phyloP scores from a whole-genome alignment of 257 asterid species.

The Fraxinus americana region DNA sequence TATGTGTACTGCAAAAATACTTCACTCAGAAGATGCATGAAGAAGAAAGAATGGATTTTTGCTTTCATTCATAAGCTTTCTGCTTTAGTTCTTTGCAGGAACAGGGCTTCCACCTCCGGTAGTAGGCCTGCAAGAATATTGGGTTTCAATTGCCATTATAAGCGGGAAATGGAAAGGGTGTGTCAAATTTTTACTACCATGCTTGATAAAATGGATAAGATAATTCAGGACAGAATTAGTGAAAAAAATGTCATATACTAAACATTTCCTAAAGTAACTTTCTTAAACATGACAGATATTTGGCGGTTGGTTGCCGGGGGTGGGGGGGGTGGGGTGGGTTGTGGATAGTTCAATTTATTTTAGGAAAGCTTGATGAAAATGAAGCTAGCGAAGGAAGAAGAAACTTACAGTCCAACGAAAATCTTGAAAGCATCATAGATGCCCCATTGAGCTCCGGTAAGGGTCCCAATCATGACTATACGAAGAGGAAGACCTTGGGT shows the following conservation, averaged over 20 bases:
- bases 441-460: slow-evolving; percentile 84
- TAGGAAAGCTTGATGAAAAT: too few relatives aligned
- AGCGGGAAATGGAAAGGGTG: background rate
- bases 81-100: slow-evolving; percentile 44
- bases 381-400: background rate
- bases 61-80: background rate
- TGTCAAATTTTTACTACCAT: background rate
- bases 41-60: background rate
- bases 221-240: background rate
- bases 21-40: background rate
- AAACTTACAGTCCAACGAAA: slow-evolving; percentile 66
- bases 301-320: background rate
- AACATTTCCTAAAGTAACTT: background rate
- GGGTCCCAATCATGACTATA: slow-evolving; percentile 66
- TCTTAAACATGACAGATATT: background rate
- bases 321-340: background rate
- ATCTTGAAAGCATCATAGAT: slow-evolving; percentile 79
- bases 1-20: background rate
- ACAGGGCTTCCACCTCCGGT: slow-evolving; percentile 68
- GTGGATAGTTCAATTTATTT: background rate
- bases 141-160: background rate
- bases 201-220: background rate
- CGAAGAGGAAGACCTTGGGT: slow-evolving; percentile 84
- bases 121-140: slow-evolving; percentile 63
- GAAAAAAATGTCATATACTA: background rate